Base-by-base conservation (phyloP, 148 eudicot species). In the Diospyros lotus region DNA sequence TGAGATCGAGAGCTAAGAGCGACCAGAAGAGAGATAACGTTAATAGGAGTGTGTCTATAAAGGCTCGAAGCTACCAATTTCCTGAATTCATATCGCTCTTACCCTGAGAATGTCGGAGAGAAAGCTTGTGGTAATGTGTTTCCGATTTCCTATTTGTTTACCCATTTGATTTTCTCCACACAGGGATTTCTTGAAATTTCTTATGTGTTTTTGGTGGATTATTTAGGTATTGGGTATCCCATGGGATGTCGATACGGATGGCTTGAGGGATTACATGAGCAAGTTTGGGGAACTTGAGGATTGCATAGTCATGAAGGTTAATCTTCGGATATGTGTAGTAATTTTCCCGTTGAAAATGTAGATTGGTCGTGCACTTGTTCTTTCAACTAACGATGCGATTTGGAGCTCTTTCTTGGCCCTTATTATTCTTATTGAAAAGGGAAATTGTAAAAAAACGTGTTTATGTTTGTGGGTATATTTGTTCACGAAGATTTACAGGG, bases 221-320 rank as follows among this genome's bases (percentile, higher is more conserved):
- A 1, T n/a, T 41, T 69, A 96, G 99, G 99, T 96, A 58, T 84
- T 96, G 81, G 99, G 99, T 55, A 88, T 96, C 78, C 99, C 99
- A 48, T 96, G 99, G 99, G 98, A 96, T 64, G 85, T 96, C 2
- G 97, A 93, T 73, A 93, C 98, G 14, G 86, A 84, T 75, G 99
- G 99, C 13, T 82, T 96, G 93, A 91, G 81, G 82, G 98, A 89
- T 66, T 96, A 96, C 82, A 96, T 96, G 98, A 74, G 81, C 78
- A 93, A 84, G 73, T 96, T 86, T 77, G 99, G 99, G 53, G 96
- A 93, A 63, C 72, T 96, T 88, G 99, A 93, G 77, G 99, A 96
- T 64, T 96, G 99, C 68, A 85, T 93, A 71, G 99, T 96, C 28
- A 90, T 96, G 97, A 96, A 91, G 99, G 99, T 94, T 17, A 58